Conservation (phyloP, 345 rosid species). For the Citrus maxima region DNA sequence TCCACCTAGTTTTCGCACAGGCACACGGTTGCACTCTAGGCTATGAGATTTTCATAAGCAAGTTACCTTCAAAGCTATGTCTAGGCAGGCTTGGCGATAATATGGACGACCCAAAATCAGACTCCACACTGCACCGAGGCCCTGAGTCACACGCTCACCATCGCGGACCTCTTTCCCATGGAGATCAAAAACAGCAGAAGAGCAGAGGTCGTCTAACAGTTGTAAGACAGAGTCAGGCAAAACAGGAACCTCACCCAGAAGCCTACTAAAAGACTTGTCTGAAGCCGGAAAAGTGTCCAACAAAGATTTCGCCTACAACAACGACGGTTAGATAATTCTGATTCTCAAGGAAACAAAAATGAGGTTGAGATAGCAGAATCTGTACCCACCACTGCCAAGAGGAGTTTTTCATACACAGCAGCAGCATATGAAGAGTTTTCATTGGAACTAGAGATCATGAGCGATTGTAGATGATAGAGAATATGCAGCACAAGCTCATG, state of each 20-base stretch:
- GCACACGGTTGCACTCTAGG: not conserved
- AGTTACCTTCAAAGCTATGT: conserved; percentile 79
- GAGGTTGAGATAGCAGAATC: conserved; percentile 11
- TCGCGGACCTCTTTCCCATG: conserved; percentile 62
- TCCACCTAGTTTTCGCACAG: not conserved
- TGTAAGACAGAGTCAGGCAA: conserved; percentile 73
- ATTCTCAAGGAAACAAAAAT: conserved; percentile 16
- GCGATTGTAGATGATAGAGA: conserved; percentile 75
- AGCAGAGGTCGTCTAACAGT: conserved; percentile 79
- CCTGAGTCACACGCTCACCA: conserved; percentile 91
- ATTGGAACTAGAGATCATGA: conserved; percentile 41
- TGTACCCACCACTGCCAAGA: conserved; percentile 73
- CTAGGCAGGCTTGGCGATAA: conserved; percentile 76
- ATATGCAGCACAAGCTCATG: conserved; percentile 83
- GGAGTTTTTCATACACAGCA: conserved; percentile 69
- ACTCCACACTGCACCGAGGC: conserved; percentile 97
- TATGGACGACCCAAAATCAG: conserved; percentile 88
- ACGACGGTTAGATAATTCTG: conserved; percentile 10
- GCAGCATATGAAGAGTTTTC: conserved; percentile 46
- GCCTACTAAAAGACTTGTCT: conserved; percentile 90
- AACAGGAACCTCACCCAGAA: conserved; percentile 89
- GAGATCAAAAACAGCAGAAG: conserved; percentile 51
- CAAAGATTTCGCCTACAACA: conserved; percentile 77
- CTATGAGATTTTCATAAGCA: conserved; percentile 4
- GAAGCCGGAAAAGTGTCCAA: conserved; percentile 84